Evolutionary conservation across 495 filamentous ascomycete genomes (phyloP).

Genomic region (Glutinoglossum americanum): DNA sequence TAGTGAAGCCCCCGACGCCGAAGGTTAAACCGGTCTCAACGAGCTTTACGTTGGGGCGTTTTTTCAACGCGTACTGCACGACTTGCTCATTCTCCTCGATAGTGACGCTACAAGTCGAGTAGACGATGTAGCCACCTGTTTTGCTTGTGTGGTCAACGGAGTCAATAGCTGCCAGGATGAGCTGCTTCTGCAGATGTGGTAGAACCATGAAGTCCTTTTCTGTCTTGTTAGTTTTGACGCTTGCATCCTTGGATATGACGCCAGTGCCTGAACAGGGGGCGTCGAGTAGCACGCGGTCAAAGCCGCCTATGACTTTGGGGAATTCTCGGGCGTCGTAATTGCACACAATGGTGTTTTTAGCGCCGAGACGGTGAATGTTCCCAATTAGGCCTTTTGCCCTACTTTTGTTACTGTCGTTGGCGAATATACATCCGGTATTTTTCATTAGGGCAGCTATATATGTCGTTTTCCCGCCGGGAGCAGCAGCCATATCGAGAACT

Average conservation of each 20-base stretch:
- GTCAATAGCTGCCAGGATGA: constrained; percentile 84
- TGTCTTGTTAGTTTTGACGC: constrained; percentile 92
- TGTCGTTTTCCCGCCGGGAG: constrained; percentile 92
- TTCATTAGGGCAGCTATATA: constrained; percentile 95
- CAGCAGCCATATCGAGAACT: constrained; percentile 86
- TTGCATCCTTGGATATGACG: constrained; percentile 87
- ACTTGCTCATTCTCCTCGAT: constrained; percentile 89
- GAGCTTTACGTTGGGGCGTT: constrained; percentile 79
- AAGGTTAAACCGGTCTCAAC: constrained; percentile 89
- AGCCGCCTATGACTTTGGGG: constrained; percentile 82
- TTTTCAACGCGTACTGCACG: constrained; percentile 75
- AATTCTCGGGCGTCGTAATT: constrained; percentile 86
- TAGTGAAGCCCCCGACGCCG: constrained; percentile 74
- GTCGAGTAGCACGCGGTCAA: constrained; percentile 66
- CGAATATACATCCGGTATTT: constrained; percentile 89
- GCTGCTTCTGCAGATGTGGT: constrained; percentile 83
- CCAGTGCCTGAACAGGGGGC: constrained; percentile 66
- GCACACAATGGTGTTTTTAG: constrained; percentile 83
- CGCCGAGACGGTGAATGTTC: constrained; percentile 90
- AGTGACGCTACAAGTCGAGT: constrained; percentile 81
- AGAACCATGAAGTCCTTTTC: constrained; percentile 80
- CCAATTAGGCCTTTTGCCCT: constrained; percentile 93
- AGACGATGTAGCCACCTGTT: constrained; percentile 85
- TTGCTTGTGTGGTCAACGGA: constrained; percentile 67
- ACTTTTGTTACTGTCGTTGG: constrained; percentile 84